phyloP scores from a whole-genome alignment of 345 rosid species.

The Eucalyptus pauciflora region DNA sequence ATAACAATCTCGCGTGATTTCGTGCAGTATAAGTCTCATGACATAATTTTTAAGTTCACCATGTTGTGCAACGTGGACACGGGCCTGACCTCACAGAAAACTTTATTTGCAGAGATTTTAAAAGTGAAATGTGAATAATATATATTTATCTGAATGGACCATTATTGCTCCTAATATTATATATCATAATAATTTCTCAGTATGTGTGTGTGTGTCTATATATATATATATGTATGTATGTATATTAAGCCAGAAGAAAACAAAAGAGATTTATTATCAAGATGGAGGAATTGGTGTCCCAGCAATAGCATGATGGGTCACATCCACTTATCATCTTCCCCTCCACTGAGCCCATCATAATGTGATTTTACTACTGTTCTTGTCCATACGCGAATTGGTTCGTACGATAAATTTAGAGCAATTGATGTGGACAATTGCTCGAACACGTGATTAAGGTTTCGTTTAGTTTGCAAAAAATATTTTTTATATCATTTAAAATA shows the following conservation, averaged over 20 bases:
- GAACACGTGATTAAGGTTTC: background rate
- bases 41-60: background rate
- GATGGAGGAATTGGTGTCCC: background rate
- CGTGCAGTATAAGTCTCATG: background rate
- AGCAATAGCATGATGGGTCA: background rate
- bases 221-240: background rate
- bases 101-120: background rate
- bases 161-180: background rate
- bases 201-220: accelerated
- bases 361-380: background rate
- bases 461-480: too few relatives aligned
- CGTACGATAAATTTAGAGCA: background rate
- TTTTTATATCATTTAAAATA: background rate
- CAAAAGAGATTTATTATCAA: background rate
- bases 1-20: background rate
- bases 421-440: background rate
- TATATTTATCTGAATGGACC: background rate
- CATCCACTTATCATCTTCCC: background rate
- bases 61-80: background rate
- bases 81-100: background rate
- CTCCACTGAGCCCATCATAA: background rate
- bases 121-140: background rate
- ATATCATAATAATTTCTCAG: background rate
- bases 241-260: background rate
- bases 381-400: background rate